These are phyloP conservation scores for Teratosphaeria zuluensis DNA, from an alignment of 2,329 filamentous ascomycete species.

Conservation along the genomic window DNA sequence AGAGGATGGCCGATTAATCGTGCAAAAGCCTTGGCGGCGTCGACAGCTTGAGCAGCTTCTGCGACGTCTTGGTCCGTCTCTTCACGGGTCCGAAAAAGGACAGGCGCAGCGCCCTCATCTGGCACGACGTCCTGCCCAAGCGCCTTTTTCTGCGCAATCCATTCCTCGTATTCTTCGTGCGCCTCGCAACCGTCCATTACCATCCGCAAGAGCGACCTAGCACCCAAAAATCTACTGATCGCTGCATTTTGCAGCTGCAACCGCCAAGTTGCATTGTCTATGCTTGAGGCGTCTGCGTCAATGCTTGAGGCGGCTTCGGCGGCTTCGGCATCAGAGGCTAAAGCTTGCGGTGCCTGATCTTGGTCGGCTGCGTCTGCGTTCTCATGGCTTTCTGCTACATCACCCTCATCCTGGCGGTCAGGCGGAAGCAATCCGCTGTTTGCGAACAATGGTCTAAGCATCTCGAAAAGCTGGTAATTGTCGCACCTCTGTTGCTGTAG, in stretches of 20 bases:
- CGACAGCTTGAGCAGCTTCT: background rate
- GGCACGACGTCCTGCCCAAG: background rate
- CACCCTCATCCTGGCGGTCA: background rate
- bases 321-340: background rate
- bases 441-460: background rate
- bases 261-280: background rate
- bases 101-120: background rate
- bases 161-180: background rate
- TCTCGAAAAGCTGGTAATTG: background rate
- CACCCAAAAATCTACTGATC: background rate
- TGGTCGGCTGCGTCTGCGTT: background rate
- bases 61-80: background rate
- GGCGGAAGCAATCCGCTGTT: background rate
- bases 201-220: background rate
- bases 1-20: background rate
- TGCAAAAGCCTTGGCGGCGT: background rate
- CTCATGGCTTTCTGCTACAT: background rate
- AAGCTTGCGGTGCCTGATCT: background rate
- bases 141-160: background rate
- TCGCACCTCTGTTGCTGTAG: background rate
- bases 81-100: background rate
- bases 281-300: background rate
- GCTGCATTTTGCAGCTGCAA: background rate
- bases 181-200: background rate
- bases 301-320: background rate